Evolutionary conservation across 495 filamentous ascomycete species (phyloP), one percentile per base, ranked within the genome.

Genomic region (Cetradonia linearis): DNA sequence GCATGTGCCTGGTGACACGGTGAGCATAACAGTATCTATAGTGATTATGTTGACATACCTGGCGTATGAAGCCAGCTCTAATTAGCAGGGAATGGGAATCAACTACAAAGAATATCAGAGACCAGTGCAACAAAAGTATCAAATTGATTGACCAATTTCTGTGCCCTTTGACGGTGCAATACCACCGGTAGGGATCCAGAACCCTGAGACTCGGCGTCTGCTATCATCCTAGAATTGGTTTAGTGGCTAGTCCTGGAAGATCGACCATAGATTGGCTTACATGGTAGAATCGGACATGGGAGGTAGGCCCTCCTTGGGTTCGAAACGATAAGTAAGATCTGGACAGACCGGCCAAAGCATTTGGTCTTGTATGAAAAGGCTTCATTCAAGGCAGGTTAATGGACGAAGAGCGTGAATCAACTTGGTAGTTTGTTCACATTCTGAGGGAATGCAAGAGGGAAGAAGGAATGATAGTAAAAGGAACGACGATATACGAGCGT

Each of bases 11-110:
- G 33, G 3, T 42, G 33, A 63, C 33, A 67, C 58, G 5, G 7
- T 61, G 10, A 61, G 38, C 31, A 10, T 11, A 38, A n/a, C 16
- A 5, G 9, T 30, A 18, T 20, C 61, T 16, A 37, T 31, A 33
- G 4, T 48, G 8, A 40, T 55, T 23, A 18, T 27, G 16, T 11
- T 20, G 3, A 60, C 16, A 37, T 48, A 64, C 84, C 75, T 89
- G 89, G 59, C 89, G 86, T 30, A 96, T 69, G 64, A 88, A 95
- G 1, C 91, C 91, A 38, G 84, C 86, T 59, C 86, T 78, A 16
- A 93, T 72, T 38, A 97, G 77, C 37, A 87, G 81, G 10, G 84
- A 77, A 72, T 95, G 84, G 46, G 81, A 81, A 74, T 90, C 86
- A 77, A 76, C 75, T 79, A 44, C n/a, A 27, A 7, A 25, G 1